These are phyloP conservation scores for Fragaria iinumae DNA, from an alignment of 306 rosid genomes.

Conservation along the genomic window DNA sequence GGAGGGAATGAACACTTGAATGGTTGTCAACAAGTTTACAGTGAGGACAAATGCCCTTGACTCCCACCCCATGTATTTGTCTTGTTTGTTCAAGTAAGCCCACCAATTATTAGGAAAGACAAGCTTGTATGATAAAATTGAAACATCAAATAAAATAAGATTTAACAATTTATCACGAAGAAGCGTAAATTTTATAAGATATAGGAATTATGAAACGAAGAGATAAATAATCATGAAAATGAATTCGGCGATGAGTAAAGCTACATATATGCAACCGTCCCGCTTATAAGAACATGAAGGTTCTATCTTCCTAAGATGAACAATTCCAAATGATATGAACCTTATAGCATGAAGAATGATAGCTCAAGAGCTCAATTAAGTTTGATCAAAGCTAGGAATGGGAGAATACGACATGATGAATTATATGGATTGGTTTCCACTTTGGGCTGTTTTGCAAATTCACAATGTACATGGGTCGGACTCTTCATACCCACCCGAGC, in stretches of 20 bases:
- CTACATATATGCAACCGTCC: not conserved
- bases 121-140: not conserved
- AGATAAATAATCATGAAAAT: not conserved
- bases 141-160: not conserved
- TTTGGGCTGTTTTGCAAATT: not conserved
- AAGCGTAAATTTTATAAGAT: not conserved
- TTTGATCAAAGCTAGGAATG: not conserved
- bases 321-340: not conserved
- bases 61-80: not conserved
- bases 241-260: not conserved
- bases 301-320: not conserved
- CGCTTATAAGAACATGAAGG: not conserved
- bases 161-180: not conserved
- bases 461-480: not conserved
- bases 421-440: not conserved
- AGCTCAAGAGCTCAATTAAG: not conserved
- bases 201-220: not conserved
- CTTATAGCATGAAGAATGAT: not conserved
- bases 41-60: not conserved
- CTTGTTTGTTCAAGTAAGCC: not conserved
- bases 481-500: not conserved
- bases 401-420: not conserved
- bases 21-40: not conserved
- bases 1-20: not conserved
- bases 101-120: not conserved